Base-by-base conservation (phyloP, 2,329 filamentous ascomycete genomes). In the Colletotrichum agaves region DNA sequence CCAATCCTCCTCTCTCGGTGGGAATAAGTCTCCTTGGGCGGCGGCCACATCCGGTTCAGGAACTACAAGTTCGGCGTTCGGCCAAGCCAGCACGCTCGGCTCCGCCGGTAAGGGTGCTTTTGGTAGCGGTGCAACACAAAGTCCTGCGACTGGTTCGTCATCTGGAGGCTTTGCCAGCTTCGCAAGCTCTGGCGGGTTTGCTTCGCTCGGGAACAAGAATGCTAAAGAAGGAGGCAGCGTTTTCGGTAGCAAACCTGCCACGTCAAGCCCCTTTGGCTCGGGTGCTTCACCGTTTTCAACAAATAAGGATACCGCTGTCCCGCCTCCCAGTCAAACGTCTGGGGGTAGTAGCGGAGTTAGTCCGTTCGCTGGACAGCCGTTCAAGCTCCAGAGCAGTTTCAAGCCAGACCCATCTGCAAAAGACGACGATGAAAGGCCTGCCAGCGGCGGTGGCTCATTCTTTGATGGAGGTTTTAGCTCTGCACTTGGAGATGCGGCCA, bases 381-480 rank as follows among this genome's bases (percentile, higher is more conserved):
- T 93, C 79, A 90, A 91, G 72, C 81, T 93, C 15, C 85, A 86
- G 43, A 90, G 88, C 33, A 89, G 87, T 2, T 93, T 93, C 79
- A 88, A 89, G 73, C 83, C 84, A 8, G 90, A 92, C 71, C 84
- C 86, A 5, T 83, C 84, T 49, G 83, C 86, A 1, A 88, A 88
- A 65, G 85, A 91, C 23, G 87, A 90, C 64, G 78, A 84, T 39
- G 82, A 85, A 8, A 86, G 85, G 69, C 79, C 85, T 15, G 75
- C 77, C 21, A 76, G 77, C n/a, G 72, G 76, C 19, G 77, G 78
- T n/a, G 81, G 81, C 5, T 83, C 80, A 2, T 72, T 91, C 71
- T 92, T 93, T 73, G 87, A 87, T n/a, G 81, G 80, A 59, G 84
- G 80, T 10, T 92, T 93, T 75, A 82, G 85, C 6, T 84, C 85